Evolutionary conservation across 148 eudicot genomes (phyloP), one percentile per base, ranked within the genome.

Genomic region (Fagopyrum esculentum): DNA sequence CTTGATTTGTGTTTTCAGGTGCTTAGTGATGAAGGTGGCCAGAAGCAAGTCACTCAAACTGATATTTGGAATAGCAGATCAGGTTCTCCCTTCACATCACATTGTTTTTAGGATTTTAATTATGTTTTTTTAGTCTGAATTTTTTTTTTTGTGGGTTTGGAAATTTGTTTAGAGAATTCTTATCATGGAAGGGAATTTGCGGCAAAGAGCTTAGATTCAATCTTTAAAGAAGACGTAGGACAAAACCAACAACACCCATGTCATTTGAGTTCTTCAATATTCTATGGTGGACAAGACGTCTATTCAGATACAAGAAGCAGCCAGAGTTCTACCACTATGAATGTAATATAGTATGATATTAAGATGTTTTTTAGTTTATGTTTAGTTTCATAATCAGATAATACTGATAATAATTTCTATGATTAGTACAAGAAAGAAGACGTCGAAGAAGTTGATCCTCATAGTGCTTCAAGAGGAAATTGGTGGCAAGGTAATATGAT

Each of bases 401-500:
- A 57, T 4, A 6, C 64, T 57, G 64, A 57, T 61, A 0, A 12
- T 30, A 63, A 29, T 1, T 30, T 26, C 26, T 12, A 11, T 71
- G 30, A 50, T 75, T 60, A 85, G 85, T 63, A 9, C 78, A 78
- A 78, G 80, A 82, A 85, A 74, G 76, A 71, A 35, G 77, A 40
- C 10, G 81, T 52, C 29, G 77, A 75, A 56, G 84, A 75, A 49
- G 12, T 49, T 70, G 85, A 75, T 72, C 75, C 74, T 59, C 50
- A 59, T 80, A 77, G 3, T 77, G 81, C 77, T 75, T 77, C 77
- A 51, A 56, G 82, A 64, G 83, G 82, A 70, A 80, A 85, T 68
- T 82, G 85, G 85, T 85, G 85, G 87, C 72, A 85, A 82, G 85
- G 87, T 85, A 29, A 19, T 56, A 56, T 26, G 48, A 61, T 29